Base-by-base conservation (phyloP, 768 basidiomycete genomes). In the Pulveroboletus frians region DNA sequence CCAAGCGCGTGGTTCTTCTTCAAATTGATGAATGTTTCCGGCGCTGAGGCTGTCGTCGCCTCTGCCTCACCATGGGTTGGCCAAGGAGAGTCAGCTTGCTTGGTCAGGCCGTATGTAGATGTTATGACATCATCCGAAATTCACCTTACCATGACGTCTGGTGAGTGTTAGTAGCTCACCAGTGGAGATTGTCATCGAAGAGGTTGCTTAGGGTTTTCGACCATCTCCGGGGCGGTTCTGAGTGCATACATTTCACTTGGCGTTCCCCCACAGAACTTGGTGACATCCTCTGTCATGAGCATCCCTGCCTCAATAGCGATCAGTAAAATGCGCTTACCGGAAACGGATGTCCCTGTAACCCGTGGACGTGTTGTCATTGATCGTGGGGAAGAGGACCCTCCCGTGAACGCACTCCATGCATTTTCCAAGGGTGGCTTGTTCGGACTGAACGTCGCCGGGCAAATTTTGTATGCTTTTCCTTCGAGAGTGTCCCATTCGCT, bases 231-330 rank as follows among this genome's bases (percentile, higher is more conserved):
- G 37, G 90, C 88, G 30, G 92, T 96, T 11, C 76, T 96, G 40
- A 75, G 79, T 47, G 92, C 89, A 26, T 95, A 94, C 65, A 86
- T 93, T 63, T 72, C 64, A 54, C 73, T 85, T 55, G 90, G 86
- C 34, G 86, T 91, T 29, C 88, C 88, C 9, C 66, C 88, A 5
- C 77, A 85, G 65, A 92, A 88, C 61, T 74, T 92, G 20, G 74
- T 92, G 58, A 93, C 92, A 3, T 85, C 92, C 5, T 91, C 89
- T 8, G 85, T 94, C 51, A 95, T 95, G 92, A 88, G 85, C 65
- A 95, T 96, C 52, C 93, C 93, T 17, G 93, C 92, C 0, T 92
- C 91, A 13, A 93, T 95, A 64, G 80, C 92, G 2, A 92, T 95
- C 60, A 87, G 84, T 64, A 95, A 95, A 70, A 74, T 94, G 59